Conservation (phyloP, 306 rosid species). For the Vicia sativa region DNA sequence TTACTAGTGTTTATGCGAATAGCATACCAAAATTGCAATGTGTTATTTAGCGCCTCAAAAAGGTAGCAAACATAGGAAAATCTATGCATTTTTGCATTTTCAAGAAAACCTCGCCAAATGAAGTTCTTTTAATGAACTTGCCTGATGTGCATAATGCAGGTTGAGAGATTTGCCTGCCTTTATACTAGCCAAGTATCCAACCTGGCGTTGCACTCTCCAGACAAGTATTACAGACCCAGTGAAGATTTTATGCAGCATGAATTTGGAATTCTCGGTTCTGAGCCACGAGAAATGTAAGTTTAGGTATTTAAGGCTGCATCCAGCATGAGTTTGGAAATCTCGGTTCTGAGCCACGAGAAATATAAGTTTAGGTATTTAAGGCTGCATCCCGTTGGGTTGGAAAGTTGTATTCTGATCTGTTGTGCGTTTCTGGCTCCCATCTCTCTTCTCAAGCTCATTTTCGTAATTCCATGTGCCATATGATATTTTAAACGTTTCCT, state of each 20-base stretch:
- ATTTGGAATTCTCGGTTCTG: slow-evolving; percentile 65
- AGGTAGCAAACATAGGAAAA: not conserved
- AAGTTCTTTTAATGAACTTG: not conserved
- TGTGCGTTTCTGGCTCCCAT: not conserved
- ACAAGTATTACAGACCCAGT: slow-evolving; percentile 92
- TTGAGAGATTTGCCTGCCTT: slow-evolving; percentile 96
- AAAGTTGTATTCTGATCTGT: slow-evolving; percentile 25
- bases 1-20: slow-evolving; percentile 20
- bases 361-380: slow-evolving; percentile 23
- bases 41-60: not conserved
- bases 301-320: slow-evolving; percentile 27
- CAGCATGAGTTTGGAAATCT: too few relatives aligned
- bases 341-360: slow-evolving; percentile 48
- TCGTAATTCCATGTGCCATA: not conserved
- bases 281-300: slow-evolving; percentile 32
- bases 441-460: slow-evolving; percentile 8
- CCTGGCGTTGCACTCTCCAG: slow-evolving; percentile 83
- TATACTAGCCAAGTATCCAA: slow-evolving; percentile 95
- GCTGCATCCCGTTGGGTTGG: slow-evolving; percentile 27
- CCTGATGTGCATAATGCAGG: slow-evolving; percentile 51
- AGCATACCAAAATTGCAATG: slow-evolving; percentile 8
- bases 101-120: slow-evolving; percentile 11
- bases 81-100: slow-evolving; percentile 14
- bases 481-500: not conserved
- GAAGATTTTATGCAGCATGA: slow-evolving; percentile 98